Evolutionary conservation across 2,329 filamentous ascomycete genomes (phyloP), one percentile per base, ranked within the genome.

Genomic region (Pyricularia sp.): DNA sequence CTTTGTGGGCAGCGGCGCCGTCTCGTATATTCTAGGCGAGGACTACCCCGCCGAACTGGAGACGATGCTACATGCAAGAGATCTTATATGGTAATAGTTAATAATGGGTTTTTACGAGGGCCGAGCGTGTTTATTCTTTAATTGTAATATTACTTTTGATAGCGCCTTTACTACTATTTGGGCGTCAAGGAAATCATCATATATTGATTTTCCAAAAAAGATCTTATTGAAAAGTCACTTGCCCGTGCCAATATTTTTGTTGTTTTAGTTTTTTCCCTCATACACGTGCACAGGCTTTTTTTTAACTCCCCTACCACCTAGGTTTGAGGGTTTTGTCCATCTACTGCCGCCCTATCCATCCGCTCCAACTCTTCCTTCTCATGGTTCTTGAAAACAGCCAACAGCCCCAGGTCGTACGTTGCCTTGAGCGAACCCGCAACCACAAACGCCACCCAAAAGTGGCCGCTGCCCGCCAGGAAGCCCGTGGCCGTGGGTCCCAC

Each of bases 401-500:
- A 64, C 58, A 73, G n/a, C 3, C 72, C 70, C 14, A 72, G 26
- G 33, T 74, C 73, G 36, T 74, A 73, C 6, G 63, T 31, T 0
- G 70, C 71, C 55, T 73, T 74, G 36, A 73, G 70, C 7, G 69
- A 50, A 14, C 72, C 73, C 0, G 72, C 73, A 7, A 68, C 28
- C 20, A 71, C 69, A 26, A 74, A 69, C 0, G 68, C 50, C 17
- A 73, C 36, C 65, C 72, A 69, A 68, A 71, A 71, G 25, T 69
- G 66, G 10, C 69, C 55, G 6, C 68, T 66, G 63, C 82, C 82
- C 0, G 87, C 87, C 64, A 92, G 74, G 0, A 87, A 73, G n/a
- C 90, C 91, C 0, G 90, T 91, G 23, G 90, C 79, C 0, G 87
- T 75, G 0, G 89, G 88, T 0, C 90, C 90, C 1, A 86, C 74